Evolutionary conservation across 2,329 filamentous ascomycete genomes (phyloP).

Genomic region (Trichoderma citrinoviride): DNA sequence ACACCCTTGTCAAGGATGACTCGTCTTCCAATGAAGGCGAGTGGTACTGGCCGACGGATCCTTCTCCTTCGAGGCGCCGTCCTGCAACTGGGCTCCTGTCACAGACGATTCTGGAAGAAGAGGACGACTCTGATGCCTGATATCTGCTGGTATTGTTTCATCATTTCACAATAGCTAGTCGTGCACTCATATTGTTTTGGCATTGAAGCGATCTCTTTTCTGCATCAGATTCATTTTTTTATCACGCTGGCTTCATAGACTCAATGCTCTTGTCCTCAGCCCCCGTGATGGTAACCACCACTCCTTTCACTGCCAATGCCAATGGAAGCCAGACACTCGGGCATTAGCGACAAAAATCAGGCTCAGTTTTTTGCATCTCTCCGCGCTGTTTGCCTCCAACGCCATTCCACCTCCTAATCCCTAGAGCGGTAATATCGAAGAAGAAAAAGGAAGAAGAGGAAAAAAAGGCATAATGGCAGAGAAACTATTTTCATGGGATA

Average conservation of each 20-base stretch:
- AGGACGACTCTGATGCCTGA: constrained; percentile 57
- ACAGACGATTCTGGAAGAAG: constrained; percentile 71
- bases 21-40: constrained; percentile 38
- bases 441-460: too few relatives aligned
- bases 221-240: too few relatives aligned
- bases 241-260: not conserved
- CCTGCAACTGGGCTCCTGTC: constrained; percentile 53
- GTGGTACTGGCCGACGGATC: constrained; percentile 41
- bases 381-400: not conserved
- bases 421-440: too few relatives aligned
- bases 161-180: not conserved
- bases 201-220: not conserved
- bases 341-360: not conserved
- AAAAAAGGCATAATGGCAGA: not conserved
- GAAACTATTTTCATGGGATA: constrained; percentile 17
- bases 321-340: not conserved
- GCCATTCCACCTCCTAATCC: not conserved
- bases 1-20: constrained; percentile 23
- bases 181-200: not conserved
- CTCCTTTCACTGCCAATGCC: not conserved
- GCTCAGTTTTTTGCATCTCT: not conserved
- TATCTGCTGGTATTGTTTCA: not conserved
- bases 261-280: not conserved
- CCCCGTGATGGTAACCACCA: not conserved
- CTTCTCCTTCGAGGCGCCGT: constrained; percentile 39